Base-by-base conservation (phyloP, 1,139 yeast species). In the Keqinozyma sinolaborantium region DNA sequence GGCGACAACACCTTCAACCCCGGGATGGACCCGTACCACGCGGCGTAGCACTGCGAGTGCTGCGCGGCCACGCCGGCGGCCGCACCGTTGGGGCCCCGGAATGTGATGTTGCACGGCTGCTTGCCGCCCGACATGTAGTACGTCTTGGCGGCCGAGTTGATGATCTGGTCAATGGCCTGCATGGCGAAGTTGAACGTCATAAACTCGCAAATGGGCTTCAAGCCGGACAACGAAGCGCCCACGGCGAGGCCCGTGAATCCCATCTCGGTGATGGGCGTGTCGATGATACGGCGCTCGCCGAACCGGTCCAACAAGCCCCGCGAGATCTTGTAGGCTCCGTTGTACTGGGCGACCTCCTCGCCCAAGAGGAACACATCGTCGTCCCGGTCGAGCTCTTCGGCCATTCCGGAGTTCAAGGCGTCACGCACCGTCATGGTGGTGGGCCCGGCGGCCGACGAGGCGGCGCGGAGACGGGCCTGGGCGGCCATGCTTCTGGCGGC, bases 1-100 rank as follows among this genome's bases (percentile, higher is more conserved):
- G 98, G 99, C 34, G 95, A 86, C 31, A 92, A 68, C 30, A 92
- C 99, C 74, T 94, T 92, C 60, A 92, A 76, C 60, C 98, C 99
- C 38, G 99, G 99, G 50, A 94, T 88, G 35, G 95, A 73, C 47
- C 97, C 97, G 69, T 94, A 92, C 98, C 98, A 92, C 33, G 96
- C 88, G 36, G 97, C 77, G 64, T 80, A 92, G 68, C 88, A 95
- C 70, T 92, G 99, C 26, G 98, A 92, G 70, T 92, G 99, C 68
- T 92, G 99, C 38, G 99, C 99, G 51, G 79, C 99, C 50, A 92
- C 98, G 77, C 98, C 97, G 30, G 97, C 97, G 50, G 98, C 97
- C 31, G 98, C 96, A 66, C 98, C 99, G 65, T 94, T 94, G 42
- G 98, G 97, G 54, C 98, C 98, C 69, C 98, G 83, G 77, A 94